phyloP scores from a whole-genome alignment of 2,329 filamentous ascomycete species.

The Sporothrix humicola region DNA sequence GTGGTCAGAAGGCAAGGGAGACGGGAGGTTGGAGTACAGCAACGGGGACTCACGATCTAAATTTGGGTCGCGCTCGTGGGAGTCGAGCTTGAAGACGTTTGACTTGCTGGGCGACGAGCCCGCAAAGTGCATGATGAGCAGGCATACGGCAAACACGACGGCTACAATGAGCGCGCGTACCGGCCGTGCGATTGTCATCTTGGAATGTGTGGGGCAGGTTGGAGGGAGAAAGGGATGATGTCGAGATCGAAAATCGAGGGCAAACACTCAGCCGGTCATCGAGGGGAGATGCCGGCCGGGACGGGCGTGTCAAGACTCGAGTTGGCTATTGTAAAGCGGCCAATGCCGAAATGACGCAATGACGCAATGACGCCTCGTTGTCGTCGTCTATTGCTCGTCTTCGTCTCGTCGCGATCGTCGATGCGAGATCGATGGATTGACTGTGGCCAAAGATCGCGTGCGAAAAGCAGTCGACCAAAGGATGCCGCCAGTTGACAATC shows the following conservation, averaged over 20 bases:
- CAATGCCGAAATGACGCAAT: not conserved
- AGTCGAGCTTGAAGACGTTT: slow-evolving; percentile 50
- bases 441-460: not conserved
- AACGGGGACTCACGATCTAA: slow-evolving; percentile 74
- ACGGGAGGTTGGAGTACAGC: too few species aligned
- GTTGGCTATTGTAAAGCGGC: not conserved
- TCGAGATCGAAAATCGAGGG: not conserved
- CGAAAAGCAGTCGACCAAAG: not conserved
- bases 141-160: slow-evolving; percentile 70
- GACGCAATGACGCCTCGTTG: not conserved
- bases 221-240: not conserved
- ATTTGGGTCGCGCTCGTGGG: slow-evolving; percentile 76
- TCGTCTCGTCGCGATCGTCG: not conserved
- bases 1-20: too few species aligned
- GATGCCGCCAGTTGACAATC: not conserved
- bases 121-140: slow-evolving; percentile 78
- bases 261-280: slow-evolving; percentile 28
- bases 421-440: not conserved
- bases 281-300: slow-evolving; percentile 22
- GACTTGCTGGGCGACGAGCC: slow-evolving; percentile 56
- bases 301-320: not conserved
- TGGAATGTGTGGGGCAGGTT: slow-evolving; percentile 10
- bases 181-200: slow-evolving; percentile 84
- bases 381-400: not conserved
- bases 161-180: slow-evolving; percentile 79